phyloP scores from a whole-genome alignment of 1,284 basidiomycete species.

The Phylloboletellus chloephorus region DNA sequence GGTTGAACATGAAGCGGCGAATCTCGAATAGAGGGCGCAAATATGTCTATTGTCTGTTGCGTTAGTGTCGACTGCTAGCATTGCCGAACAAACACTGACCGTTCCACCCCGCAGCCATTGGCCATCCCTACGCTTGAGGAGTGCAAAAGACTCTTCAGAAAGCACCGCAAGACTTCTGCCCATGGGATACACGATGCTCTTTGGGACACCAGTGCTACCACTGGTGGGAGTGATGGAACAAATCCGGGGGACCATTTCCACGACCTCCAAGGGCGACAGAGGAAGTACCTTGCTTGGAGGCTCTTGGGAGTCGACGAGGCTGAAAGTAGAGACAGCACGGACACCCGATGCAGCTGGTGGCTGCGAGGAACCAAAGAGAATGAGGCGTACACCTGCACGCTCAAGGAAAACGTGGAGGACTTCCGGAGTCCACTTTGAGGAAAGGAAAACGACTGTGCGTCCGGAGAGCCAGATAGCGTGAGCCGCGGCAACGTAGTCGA shows the following conservation, averaged over 20 bases:
- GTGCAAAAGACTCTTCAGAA: conserved; percentile 24
- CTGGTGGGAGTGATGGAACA: conserved; percentile 30
- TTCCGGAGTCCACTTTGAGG: conserved; percentile 22
- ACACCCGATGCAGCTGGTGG: conserved; percentile 14
- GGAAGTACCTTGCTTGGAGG: conserved; percentile 11
- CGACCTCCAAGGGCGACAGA: conserved; percentile 15
- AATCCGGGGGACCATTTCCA: conserved; percentile 19
- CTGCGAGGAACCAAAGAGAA: conserved; percentile 18
- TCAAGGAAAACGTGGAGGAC: conserved; percentile 20
- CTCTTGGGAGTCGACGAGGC: conserved; percentile 9
- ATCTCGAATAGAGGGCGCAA: conserved; percentile 30
- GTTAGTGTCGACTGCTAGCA: conserved; percentile 1
- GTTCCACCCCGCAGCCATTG: conserved; percentile 30
- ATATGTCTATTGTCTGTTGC: conserved; percentile 18
- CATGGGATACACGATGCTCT: conserved; percentile 31
- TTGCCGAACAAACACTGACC: conserved; percentile 11
- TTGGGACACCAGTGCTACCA: conserved; percentile 29
- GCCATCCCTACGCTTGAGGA: conserved; percentile 24
- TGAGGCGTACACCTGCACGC: conserved; percentile 20
- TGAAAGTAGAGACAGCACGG: conserved; percentile 18
- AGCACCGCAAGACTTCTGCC: conserved; percentile 22
- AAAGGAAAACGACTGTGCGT: conserved; percentile 27
- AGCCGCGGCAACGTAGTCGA: conserved; percentile 27
- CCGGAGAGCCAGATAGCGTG: conserved; percentile 30
- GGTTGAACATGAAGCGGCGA: conserved; percentile 31